A percentile compares a stretch with the other conserved stretches of the same genome.
phyloP scores from a whole-genome alignment of 352 stramenopile species.

The Globisporangium acanthophoron region DNA sequence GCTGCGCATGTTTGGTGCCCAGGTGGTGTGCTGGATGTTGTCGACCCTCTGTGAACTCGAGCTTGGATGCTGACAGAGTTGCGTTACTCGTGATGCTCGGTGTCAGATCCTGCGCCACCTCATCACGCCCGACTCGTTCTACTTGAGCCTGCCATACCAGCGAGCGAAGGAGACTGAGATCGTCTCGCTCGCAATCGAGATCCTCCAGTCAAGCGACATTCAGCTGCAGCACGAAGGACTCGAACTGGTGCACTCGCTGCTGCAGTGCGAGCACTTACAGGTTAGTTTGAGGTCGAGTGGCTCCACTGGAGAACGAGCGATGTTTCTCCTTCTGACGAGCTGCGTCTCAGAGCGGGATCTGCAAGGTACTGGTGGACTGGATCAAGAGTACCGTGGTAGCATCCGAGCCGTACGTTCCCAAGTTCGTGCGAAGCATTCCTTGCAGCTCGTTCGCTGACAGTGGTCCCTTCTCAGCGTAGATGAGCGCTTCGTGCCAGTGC shows the following conservation, averaged over 20 bases:
- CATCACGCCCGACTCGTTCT: slow-evolving; percentile 45
- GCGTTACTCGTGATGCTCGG: not conserved
- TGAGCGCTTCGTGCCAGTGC: slow-evolving; percentile 22
- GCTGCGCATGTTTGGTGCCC: slow-evolving; percentile 47
- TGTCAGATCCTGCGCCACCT: slow-evolving; percentile 49
- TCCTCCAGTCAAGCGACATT: slow-evolving; percentile 30
- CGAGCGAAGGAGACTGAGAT: slow-evolving; percentile 27
- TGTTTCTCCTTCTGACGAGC: not conserved
- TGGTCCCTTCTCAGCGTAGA: slow-evolving; percentile 18
- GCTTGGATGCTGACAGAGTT: not conserved
- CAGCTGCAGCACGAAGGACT: slow-evolving; percentile 57
- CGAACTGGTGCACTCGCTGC: slow-evolving; percentile 45
- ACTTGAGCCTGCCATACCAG: slow-evolving; percentile 34
- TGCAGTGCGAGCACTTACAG: slow-evolving; percentile 30
- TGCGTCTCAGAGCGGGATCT: slow-evolving; percentile 17
- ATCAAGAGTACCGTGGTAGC: slow-evolving; percentile 31
- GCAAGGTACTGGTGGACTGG: slow-evolving; percentile 25
- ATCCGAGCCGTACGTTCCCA: slow-evolving; percentile 26
- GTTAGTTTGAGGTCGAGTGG: slow-evolving; percentile 11
- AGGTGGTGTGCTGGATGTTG: slow-evolving; percentile 17
- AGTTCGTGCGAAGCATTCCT: not conserved
- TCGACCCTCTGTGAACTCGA: not conserved
- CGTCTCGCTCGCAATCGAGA: slow-evolving; percentile 24
- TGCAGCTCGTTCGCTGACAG: not conserved
- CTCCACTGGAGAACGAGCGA: not conserved